Conservation (phyloP, 495 filamentous ascomycete genomes). For the Penicillium mononematosum region DNA sequence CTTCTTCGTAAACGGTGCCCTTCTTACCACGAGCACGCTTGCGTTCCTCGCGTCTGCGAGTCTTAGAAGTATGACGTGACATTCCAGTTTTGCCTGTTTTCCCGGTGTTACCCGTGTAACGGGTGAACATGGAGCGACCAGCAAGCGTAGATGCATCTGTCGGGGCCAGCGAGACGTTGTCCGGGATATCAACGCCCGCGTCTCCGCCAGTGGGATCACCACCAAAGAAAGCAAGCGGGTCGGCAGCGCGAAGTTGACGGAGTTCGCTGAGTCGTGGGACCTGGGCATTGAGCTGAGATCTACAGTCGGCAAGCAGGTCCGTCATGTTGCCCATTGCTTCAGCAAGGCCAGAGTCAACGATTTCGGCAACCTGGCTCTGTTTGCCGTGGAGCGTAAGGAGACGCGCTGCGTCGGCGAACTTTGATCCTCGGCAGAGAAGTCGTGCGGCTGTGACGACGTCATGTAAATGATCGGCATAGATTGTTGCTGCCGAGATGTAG, state of each 20-base stretch:
- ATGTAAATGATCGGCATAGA: conserved; percentile 76
- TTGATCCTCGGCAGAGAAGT: conserved; percentile 77
- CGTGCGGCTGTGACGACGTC: conserved; percentile 65
- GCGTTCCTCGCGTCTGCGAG: conserved; percentile 81
- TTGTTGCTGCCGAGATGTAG: conserved; percentile 71
- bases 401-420: conserved; percentile 80
- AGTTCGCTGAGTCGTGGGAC: conserved; percentile 81
- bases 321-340: conserved; percentile 76
- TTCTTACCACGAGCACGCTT: conserved; percentile 93
- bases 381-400: conserved; percentile 55
- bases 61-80: conserved; percentile 77
- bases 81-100: conserved; percentile 65
- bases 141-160: conserved; percentile 75
- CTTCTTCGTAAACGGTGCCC: conserved; percentile 95
- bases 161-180: conserved; percentile 87
- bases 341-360: conserved; percentile 73
- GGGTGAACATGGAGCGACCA: conserved; percentile 75
- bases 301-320: conserved; percentile 90
- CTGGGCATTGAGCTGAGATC: conserved; percentile 76
- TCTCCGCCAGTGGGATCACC: conserved; percentile 57
- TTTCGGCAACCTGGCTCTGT: conserved; percentile 46
- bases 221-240: conserved; percentile 77
- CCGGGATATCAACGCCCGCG: conserved; percentile 69
- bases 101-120: conserved; percentile 80
- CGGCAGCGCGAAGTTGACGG: conserved; percentile 70